Conservation (phyloP, 2,329 filamentous ascomycete species). For the Xylariaceae sp. region DNA sequence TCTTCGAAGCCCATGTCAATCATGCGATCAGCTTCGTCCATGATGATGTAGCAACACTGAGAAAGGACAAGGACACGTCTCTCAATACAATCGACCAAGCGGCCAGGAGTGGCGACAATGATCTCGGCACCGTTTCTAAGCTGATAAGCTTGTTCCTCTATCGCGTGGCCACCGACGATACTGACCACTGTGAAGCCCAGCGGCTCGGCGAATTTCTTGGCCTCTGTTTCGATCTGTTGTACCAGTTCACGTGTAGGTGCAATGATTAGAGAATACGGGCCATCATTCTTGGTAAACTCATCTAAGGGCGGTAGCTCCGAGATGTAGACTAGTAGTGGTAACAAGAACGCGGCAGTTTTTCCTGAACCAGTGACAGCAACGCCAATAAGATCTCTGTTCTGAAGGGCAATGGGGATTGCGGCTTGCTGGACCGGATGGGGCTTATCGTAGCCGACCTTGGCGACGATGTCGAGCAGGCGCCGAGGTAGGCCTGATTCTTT, state of each 20-base stretch:
- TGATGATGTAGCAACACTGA: slow-evolving; percentile 98
- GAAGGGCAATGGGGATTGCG: slow-evolving; percentile 90
- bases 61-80: slow-evolving; percentile 83
- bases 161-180: slow-evolving; percentile 93
- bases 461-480: slow-evolving; percentile 75
- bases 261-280: slow-evolving; percentile 94
- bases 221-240: slow-evolving; percentile 94
- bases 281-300: slow-evolving; percentile 86
- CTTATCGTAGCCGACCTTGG: slow-evolving; percentile 84
- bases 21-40: slow-evolving; percentile 99
- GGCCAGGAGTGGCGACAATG: slow-evolving; percentile 96
- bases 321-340: slow-evolving; percentile 93
- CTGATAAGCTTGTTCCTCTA: slow-evolving; percentile 90
- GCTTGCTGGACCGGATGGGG: slow-evolving; percentile 90
- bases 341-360: slow-evolving; percentile 93
- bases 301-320: slow-evolving; percentile 81
- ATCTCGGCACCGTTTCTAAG: slow-evolving; percentile 93
- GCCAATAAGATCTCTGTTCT: slow-evolving; percentile 93
- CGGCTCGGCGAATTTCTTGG: slow-evolving; percentile 84
- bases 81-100: slow-evolving; percentile 95
- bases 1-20: slow-evolving; percentile 98
- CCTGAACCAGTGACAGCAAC: slow-evolving; percentile 97
- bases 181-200: slow-evolving; percentile 93
- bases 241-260: slow-evolving; percentile 96
- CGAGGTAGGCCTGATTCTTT: slow-evolving; percentile 77